phyloP scores from a whole-genome alignment of 2,329 filamentous ascomycete species.

The Xylogone sp. region DNA sequence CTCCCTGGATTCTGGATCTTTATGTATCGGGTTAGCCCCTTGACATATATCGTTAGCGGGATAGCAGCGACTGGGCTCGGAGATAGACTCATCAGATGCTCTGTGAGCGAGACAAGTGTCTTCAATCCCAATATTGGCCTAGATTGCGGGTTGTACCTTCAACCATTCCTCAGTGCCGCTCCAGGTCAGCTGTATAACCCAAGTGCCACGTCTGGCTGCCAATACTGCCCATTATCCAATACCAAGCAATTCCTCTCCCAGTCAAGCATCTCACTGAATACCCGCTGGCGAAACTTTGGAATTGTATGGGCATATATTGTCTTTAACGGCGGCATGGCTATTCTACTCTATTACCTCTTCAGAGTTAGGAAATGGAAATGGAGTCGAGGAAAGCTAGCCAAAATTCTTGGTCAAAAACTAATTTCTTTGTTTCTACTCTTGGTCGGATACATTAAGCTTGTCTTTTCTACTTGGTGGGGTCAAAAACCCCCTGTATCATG shows the following conservation, averaged over 20 bases:
- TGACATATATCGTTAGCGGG: slow-evolving; percentile 66
- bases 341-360: slow-evolving; percentile 49
- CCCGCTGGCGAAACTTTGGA: slow-evolving; percentile 68
- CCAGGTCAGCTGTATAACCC: slow-evolving; percentile 53
- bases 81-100: slow-evolving; percentile 62
- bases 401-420: no score
- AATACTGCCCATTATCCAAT: slow-evolving; percentile 55
- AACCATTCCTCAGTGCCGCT: slow-evolving; percentile 39
- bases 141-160: slow-evolving; percentile 59
- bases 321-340: slow-evolving; percentile 51
- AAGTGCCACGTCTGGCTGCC: slow-evolving; percentile 44
- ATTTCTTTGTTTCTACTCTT: no score
- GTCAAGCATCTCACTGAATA: slow-evolving; percentile 48
- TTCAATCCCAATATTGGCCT: slow-evolving; percentile 56
- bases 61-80: slow-evolving; percentile 69
- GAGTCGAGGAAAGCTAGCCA: no score
- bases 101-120: slow-evolving; percentile 61
- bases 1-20: slow-evolving; percentile 80
- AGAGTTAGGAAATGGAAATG: slow-evolving; percentile 27
- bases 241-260: slow-evolving; percentile 46
- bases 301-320: slow-evolving; percentile 54
- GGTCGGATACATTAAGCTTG: no score
- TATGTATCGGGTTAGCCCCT: slow-evolving; percentile 70
- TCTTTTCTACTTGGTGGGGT: no score
- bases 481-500: no score